A percentile compares a stretch with the other conserved stretches of the same genome.
Evolutionary conservation across 108 stramenopile genomes (phyloP).

Genomic region (Cyclostephanos invisitatus): DNA sequence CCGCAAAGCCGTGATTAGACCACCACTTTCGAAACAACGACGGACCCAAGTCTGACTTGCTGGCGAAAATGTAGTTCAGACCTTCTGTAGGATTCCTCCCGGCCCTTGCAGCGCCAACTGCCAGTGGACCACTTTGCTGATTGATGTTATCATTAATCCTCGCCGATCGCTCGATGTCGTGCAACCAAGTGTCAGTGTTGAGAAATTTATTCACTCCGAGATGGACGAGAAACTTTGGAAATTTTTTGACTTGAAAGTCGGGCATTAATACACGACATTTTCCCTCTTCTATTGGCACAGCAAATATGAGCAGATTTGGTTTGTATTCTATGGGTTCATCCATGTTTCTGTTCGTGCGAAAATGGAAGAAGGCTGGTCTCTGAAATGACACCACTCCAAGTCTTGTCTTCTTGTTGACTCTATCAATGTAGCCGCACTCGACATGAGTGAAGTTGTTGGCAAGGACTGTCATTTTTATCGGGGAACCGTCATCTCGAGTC

Average conservation of each 20-base stretch:
- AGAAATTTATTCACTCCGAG: conserved; percentile 47
- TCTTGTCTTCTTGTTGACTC: conserved; percentile 27
- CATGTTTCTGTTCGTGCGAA: conserved; percentile 17
- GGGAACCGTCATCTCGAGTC: conserved; percentile 44
- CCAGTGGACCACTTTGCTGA: conserved; percentile 9
- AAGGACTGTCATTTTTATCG: conserved; percentile 42
- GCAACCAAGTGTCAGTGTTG: conserved; percentile 57
- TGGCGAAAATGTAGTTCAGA: conserved; percentile 29
- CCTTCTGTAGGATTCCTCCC: conserved; percentile 10
- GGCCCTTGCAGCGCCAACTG: conserved; percentile 21
- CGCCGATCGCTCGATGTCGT: conserved; percentile 45
- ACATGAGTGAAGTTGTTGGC: conserved; percentile 50
- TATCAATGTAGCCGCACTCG: conserved; percentile 43
- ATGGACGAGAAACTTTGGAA: conserved; percentile 45
- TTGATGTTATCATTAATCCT: conserved; percentile 9
- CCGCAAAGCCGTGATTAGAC: conserved; percentile 22
- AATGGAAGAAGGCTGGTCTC: conserved; percentile 50
- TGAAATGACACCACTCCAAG: conserved; percentile 49
- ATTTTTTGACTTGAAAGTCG: not conserved
- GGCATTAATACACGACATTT: conserved; percentile 40
- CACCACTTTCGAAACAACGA: conserved; percentile 42
- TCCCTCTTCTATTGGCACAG: conserved; percentile 44
- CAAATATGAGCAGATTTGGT: conserved; percentile 26
- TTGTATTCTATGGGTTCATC: conserved; percentile 17
- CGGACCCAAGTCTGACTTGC: conserved; percentile 37